Evolutionary conservation across 352 stramenopile genomes (phyloP), one percentile per base, ranked within the genome.

Genomic region (Globisporangium irregulare): DNA sequence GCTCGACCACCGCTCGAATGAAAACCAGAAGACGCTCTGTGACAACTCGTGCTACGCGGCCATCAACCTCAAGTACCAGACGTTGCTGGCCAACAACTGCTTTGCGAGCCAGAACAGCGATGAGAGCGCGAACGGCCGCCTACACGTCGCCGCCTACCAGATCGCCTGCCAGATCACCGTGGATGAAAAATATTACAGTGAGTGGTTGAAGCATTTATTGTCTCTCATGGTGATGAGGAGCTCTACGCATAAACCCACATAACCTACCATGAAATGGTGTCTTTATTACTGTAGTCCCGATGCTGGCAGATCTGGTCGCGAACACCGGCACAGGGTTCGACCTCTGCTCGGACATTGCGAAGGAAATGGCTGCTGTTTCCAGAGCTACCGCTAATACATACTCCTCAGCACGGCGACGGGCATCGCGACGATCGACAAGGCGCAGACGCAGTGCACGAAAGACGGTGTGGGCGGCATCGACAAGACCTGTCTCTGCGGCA

Each of bases 381-480:
- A 94, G 71, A 94, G 83, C 59, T 94, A 93, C 68, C 77, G 78
- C 25, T 84, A 91, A 63, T 93, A 90, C 67, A 88, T 92, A 73
- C 50, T 84, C 63, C 66, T 86, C 12, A 84, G 84, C 32, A 94
- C 82, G 6, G n/a, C 74, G 0, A 77, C 75, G 0, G 81, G 72
- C 27, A 72, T 90, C n/a, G 65, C 64, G 12, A 74, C 79, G 10
- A 68, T 93, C 55, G 72, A 89, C 24, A 67, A 80, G 14, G 74
- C 81, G 1, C 77, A 92, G 54, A 69, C 83, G 38, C 79, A 70
- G 6, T 93, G 85, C 68, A 81, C 69, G 0, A 74, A 72, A 6
- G 54, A 64, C 32, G 84, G 81, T 8, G 70, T 88, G 20, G 59
- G 56, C 4, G 75, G 69, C 0, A 62, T 93, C 9, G 73, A 84